A percentile compares a stretch with the other conserved stretches of the same genome.
These are phyloP conservation scores for Nidula niveotomentosa DNA, from an alignment of 1,284 basidiomycete species.

Conservation along the genomic window DNA sequence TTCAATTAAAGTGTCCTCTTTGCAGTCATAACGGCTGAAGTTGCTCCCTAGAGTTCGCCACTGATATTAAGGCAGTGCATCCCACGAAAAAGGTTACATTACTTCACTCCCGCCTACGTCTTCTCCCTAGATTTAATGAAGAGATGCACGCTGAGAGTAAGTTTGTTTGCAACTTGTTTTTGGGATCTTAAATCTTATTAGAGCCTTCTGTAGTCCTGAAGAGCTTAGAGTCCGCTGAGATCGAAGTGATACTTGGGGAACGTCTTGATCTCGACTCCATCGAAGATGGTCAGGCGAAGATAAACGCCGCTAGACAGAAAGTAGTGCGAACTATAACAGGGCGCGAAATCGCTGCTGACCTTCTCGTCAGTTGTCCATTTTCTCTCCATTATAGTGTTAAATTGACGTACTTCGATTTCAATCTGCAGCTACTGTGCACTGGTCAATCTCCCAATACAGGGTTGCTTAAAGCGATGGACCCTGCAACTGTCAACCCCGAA, in stretches of 20 bases:
- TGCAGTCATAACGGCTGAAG: not conserved
- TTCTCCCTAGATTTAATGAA: constrained; percentile 61
- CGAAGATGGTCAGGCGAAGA: constrained; percentile 20
- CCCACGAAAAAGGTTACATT: constrained; percentile 62
- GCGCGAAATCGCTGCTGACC: constrained; percentile 57
- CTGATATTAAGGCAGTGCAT: constrained; percentile 64
- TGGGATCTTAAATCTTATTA: not conserved
- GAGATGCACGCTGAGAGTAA: constrained; percentile 56
- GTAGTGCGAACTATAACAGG: constrained; percentile 57
- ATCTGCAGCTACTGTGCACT: constrained; percentile 65
- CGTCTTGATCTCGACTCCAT: constrained; percentile 47
- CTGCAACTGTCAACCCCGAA: constrained; percentile 45
- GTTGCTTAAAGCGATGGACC: constrained; percentile 51
- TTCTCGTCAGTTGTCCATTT: constrained; percentile 46
- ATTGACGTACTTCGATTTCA: not conserved
- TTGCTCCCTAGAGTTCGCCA: constrained; percentile 52
- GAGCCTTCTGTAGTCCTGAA: constrained; percentile 34
- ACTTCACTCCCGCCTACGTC: constrained; percentile 61
- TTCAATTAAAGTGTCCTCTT: constrained; percentile 2
- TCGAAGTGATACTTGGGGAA: constrained; percentile 54
- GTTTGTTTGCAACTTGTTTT: constrained; percentile 6
- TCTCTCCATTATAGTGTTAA: not conserved
- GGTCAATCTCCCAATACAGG: constrained; percentile 74
- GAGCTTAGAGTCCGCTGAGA: constrained; percentile 37
- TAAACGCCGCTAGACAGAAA: constrained; percentile 29